Percentiles rank a stretch among this genome's conserved stretches.
phyloP scores from a whole-genome alignment of 2,329 filamentous ascomycete species.

The Chaetomiaceae sp. region DNA sequence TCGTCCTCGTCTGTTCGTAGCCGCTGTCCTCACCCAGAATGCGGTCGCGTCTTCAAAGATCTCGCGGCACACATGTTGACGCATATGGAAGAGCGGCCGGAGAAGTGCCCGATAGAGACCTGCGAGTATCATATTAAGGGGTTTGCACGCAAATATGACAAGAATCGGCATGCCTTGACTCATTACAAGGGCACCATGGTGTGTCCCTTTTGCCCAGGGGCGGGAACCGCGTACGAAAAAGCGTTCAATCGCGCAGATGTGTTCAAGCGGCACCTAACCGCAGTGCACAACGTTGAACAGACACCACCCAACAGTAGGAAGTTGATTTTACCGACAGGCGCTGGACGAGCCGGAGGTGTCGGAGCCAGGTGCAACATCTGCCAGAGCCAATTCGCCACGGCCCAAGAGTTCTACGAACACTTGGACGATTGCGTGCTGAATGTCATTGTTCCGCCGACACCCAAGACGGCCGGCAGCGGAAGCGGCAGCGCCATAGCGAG shows the following conservation, averaged over 20 bases:
- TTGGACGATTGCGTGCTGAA: conserved; percentile 65
- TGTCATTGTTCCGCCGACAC: conserved; percentile 49
- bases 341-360: conserved; percentile 20
- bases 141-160: conserved; percentile 95
- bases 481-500: conserved; percentile 21
- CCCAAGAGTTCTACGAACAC: conserved; percentile 97
- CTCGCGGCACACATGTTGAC: conserved; percentile 90
- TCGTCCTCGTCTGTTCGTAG: conserved; percentile 29
- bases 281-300: conserved; percentile 91
- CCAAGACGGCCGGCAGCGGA: conserved; percentile 29
- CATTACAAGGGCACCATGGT: conserved; percentile 99
- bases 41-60: conserved; percentile 58
- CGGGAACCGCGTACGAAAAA: conserved; percentile 83
- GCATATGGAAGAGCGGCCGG: conserved; percentile 86
- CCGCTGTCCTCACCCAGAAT: conserved; percentile 54
- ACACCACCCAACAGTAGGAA: conserved; percentile 85
- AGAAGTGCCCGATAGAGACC: conserved; percentile 90
- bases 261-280: conserved; percentile 92
- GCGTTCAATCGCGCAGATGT: conserved; percentile 95
- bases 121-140: conserved; percentile 95
- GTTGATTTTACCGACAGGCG: conserved; percentile 44
- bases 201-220: conserved; percentile 90
- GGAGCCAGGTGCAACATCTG: conserved; percentile 92
- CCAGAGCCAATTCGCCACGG: conserved; percentile 69
- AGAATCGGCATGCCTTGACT: conserved; percentile 91